Evolutionary conservation across 345 rosid species (phyloP).

Genomic region (Populus ilicifolia): DNA sequence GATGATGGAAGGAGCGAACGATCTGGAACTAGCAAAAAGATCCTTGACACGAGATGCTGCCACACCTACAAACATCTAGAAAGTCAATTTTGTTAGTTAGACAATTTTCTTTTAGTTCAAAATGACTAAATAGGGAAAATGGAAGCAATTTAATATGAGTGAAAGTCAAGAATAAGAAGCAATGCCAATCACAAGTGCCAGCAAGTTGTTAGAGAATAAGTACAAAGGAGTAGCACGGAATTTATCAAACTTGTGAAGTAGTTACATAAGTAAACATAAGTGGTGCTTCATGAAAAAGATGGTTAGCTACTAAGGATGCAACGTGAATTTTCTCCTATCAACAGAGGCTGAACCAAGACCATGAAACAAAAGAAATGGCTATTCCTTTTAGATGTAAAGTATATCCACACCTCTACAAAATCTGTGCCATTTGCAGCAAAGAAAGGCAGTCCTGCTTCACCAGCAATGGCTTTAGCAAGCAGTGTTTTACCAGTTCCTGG

Average conservation of each 20-base stretch:
- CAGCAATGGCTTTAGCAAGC: conserved; percentile 97
- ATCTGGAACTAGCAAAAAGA: conserved; percentile 87
- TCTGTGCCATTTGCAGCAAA: conserved; percentile 96
- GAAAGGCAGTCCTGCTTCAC: conserved; percentile 97
- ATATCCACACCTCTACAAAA: conserved; percentile 73
- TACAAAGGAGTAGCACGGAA: too few species aligned
- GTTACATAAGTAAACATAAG: too few species aligned
- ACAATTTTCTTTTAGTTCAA: conserved; percentile 9
- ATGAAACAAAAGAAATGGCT: too few species aligned
- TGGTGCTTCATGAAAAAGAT: too few species aligned
- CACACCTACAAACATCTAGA: conserved; percentile 96
- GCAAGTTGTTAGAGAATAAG: too few species aligned
- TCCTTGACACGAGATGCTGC: conserved; percentile 99
- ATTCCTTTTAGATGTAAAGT: not conserved
- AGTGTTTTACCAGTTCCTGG: conserved; percentile 98
- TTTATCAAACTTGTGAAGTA: too few species aligned
- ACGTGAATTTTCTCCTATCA: too few species aligned
- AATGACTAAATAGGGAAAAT: not conserved
- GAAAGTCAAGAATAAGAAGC: not conserved
- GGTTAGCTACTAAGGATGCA: too few species aligned
- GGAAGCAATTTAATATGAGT: not conserved
- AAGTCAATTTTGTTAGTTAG: conserved; percentile 17
- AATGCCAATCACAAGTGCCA: too few species aligned
- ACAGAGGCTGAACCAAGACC: too few species aligned
- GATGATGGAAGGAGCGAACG: conserved; percentile 88